Evolutionary conservation across 257 asterid species (phyloP), one percentile per base, ranked within the genome.

Genomic region (Cynanchum wilfordii): DNA sequence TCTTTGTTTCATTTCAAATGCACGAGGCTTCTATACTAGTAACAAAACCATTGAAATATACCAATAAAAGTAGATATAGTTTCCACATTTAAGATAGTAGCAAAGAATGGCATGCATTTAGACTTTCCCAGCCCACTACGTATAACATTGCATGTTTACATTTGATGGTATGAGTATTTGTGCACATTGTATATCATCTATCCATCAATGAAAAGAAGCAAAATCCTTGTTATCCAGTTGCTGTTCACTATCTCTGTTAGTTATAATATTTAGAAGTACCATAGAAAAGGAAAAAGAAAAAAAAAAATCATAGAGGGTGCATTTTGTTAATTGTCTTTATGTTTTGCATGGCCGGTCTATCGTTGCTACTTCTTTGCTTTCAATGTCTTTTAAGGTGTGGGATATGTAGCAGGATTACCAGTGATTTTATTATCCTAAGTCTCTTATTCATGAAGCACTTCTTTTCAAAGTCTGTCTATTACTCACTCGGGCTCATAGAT

Each of bases 391-490:
- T 24, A 7, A 57, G 38, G 3, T 36, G 68, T 15, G 49, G 58
- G 25, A 40, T 38, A 44, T 19, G 5, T 27, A 47, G 59, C 60
- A 49, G 16, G 44, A 49, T n/a, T 13, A 4, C 29, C 60, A 27
- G 16, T 15, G 44, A 27, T 25, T 38, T 16, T 62, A 50, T n/a
- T 33, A 64, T 63, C 52, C 22, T 27, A 68, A 17, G 58, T 29
- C 38, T 69, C 68, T 19, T 45, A 29, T 68, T 67, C 44, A 45
- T 44, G 62, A 75, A 47, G 57, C 50, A 67, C 51, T 27, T 52
- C 33, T 54, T 42, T 64, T 2, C 57, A 51, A 51, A 65, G 52
- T 20, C 7, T 25, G 33, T 24, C 20, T 42, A 20, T 6, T 9
- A 25, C 29, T 58, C 75, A 42, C 57, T 57, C 47, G 11, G 38